A percentile compares a stretch with the other conserved stretches of the same genome.
Evolutionary conservation across 495 filamentous ascomycete species (phyloP).

Genomic region (Xylaria longipes): DNA sequence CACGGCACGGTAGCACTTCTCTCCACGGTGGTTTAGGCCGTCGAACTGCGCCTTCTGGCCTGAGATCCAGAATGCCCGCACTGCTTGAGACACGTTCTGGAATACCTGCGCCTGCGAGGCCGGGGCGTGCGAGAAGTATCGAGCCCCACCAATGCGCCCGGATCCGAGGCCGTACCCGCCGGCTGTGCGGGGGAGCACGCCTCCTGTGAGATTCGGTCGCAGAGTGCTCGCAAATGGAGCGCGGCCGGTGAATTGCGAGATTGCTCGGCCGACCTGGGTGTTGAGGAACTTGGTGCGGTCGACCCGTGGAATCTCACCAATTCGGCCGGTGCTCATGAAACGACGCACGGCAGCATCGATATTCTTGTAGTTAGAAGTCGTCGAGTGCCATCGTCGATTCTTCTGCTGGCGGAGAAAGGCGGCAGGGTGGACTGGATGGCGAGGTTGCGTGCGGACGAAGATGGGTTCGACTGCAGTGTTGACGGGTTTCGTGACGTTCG

Average conservation of each 20-base stretch:
- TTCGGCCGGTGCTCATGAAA: constrained; percentile 64
- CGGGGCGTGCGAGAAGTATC: constrained; percentile 90
- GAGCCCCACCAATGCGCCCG: constrained; percentile 71
- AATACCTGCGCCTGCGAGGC: constrained; percentile 86
- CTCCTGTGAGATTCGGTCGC: constrained; percentile 90
- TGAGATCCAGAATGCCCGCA: constrained; percentile 87
- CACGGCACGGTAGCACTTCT: constrained; percentile 77
- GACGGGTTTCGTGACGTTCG: constrained; percentile 57
- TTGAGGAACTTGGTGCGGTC: constrained; percentile 70
- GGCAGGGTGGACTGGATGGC: constrained; percentile 74
- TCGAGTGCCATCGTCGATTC: constrained; percentile 74
- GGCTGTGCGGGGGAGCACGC: constrained; percentile 80
- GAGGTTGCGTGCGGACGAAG: constrained; percentile 52
- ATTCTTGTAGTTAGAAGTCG: constrained; percentile 52
- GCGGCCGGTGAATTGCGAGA: constrained; percentile 70
- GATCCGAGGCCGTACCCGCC: constrained; percentile 80
- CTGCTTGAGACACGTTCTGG: constrained; percentile 90
- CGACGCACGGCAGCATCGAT: constrained; percentile 62
- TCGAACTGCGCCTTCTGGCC: constrained; percentile 87
- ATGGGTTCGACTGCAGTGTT: constrained; percentile 57
- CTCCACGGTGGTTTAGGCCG: constrained; percentile 70
- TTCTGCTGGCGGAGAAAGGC: constrained; percentile 77
- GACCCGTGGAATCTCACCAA: constrained; percentile 54
- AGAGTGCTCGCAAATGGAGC: constrained; percentile 90
- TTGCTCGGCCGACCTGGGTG: constrained; percentile 68